Percentiles rank a stretch among this genome's conserved stretches.
Conservation (phyloP, 805 yeast species). For the Candida manassasensis region DNA sequence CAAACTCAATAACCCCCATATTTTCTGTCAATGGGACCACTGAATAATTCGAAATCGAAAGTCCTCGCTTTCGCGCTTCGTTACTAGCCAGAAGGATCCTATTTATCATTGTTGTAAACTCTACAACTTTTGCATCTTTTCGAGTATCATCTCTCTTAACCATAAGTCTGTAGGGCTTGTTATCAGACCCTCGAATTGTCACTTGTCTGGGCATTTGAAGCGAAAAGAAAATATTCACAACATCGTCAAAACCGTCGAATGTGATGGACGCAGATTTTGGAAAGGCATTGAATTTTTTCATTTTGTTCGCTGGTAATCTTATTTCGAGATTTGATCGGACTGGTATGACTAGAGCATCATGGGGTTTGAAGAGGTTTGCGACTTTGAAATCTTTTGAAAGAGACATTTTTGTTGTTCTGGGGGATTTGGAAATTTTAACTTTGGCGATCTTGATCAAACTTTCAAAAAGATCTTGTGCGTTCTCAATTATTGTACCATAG, state of each 20-base stretch:
- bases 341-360: slow-evolving; percentile 62
- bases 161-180: slow-evolving; percentile 64
- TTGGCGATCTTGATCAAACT: slow-evolving; percentile 42
- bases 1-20: slow-evolving; percentile 78
- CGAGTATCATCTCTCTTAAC: slow-evolving; percentile 90
- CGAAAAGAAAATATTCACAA: slow-evolving; percentile 69
- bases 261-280: slow-evolving; percentile 42
- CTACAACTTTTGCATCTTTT: slow-evolving; percentile 91
- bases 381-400: slow-evolving; percentile 40
- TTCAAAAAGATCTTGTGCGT: slow-evolving; percentile 35
- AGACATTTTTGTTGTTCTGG: slow-evolving; percentile 28
- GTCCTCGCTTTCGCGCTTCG: slow-evolving; percentile 68
- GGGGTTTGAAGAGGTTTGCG: slow-evolving; percentile 23
- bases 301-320: slow-evolving; percentile 50
- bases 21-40: slow-evolving; percentile 85
- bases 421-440: slow-evolving; percentile 31
- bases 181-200: slow-evolving; percentile 73
- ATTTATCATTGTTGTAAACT: slow-evolving; percentile 83
- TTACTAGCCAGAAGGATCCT: slow-evolving; percentile 59
- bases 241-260: slow-evolving; percentile 58
- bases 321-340: slow-evolving; percentile 66
- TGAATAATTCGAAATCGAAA: slow-evolving; percentile 75
- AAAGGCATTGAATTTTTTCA: slow-evolving; percentile 41
- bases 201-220: slow-evolving; percentile 84
- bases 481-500: slow-evolving; percentile 14